These are phyloP conservation scores for Trichosanthes cucumerina DNA, from an alignment of 306 rosid species.

Conservation along the genomic window DNA sequence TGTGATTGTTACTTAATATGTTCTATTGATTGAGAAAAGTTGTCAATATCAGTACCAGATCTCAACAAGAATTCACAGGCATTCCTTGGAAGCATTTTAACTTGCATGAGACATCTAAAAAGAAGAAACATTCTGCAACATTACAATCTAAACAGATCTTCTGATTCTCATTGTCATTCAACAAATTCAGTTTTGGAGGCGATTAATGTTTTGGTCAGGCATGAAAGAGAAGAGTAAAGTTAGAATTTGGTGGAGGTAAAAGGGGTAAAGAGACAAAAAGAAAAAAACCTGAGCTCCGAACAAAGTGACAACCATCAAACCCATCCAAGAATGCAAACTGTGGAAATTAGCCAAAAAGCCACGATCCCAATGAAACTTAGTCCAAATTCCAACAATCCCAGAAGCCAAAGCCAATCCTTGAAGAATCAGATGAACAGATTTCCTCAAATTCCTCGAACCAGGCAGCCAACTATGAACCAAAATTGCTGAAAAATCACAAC, in stretches of 20 bases:
- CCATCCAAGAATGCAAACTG: conserved; percentile 97
- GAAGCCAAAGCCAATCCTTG: conserved; percentile 75
- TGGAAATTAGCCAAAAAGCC: conserved; percentile 78
- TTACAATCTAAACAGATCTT: neutral
- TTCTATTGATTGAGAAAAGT: neutral
- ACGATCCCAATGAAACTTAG: conserved; percentile 46
- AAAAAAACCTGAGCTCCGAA: conserved; percentile 67
- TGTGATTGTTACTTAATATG: neutral
- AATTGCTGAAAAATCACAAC: conserved; percentile 40
- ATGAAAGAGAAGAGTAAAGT: neutral
- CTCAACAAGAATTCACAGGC: neutral
- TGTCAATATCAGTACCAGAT: neutral
- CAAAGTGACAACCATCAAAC: conserved; percentile 51
- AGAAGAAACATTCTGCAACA: neutral
- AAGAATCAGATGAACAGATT: conserved; percentile 69
- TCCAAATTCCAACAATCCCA: conserved; percentile 84
- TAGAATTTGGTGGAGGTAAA: neutral
- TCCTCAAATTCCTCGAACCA: conserved; percentile 64
- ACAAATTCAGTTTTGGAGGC: neutral
- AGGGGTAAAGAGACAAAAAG: neutral
- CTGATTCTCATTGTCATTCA: neutral
- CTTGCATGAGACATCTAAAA: neutral
- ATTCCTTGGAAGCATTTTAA: neutral
- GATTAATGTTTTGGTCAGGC: neutral
- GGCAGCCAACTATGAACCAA: conserved; percentile 79